Evolutionary conservation across 225 moss, liverwort and hornwort species (phyloP).

Genomic region (Physcomitrellopsis africana): DNA sequence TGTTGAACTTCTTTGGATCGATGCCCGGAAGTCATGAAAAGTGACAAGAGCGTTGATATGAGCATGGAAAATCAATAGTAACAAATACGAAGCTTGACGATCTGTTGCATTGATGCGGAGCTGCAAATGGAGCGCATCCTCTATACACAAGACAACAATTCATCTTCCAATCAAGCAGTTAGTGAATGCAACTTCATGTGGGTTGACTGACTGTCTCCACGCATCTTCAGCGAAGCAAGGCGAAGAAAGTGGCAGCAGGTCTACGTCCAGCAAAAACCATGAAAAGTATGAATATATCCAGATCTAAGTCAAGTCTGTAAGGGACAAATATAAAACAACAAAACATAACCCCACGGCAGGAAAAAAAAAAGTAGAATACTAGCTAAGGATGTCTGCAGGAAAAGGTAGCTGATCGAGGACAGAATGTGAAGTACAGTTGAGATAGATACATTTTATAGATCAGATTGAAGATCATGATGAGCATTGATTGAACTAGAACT

Average conservation of each 20-base stretch:
- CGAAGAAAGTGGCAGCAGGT: background rate
- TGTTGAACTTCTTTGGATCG: too few relatives aligned
- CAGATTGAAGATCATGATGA: background rate
- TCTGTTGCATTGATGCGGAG: conserved; percentile 28
- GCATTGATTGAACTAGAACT: conserved; percentile 13
- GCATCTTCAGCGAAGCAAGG: background rate
- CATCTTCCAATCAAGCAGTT: conserved; percentile 23
- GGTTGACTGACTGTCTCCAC: background rate
- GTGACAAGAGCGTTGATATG: too few relatives aligned
- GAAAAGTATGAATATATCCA: background rate
- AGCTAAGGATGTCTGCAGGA: too few relatives aligned
- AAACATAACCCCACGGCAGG: too few relatives aligned
- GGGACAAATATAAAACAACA: background rate
- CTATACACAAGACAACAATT: conserved; percentile 40
- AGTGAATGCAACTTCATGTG: background rate
- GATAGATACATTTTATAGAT: too few relatives aligned
- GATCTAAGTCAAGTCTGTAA: conserved; percentile 6
- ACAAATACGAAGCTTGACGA: conserved; percentile 19
- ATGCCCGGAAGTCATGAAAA: too few relatives aligned
- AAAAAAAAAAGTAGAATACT: too few relatives aligned
- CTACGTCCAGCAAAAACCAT: background rate
- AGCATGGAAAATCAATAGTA: background rate
- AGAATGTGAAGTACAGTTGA: too few relatives aligned
- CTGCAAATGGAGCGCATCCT: conserved; percentile 56
- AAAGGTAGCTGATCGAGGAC: too few relatives aligned